phyloP scores from a whole-genome alignment of 139 green algal genomes.

The Auxenochlorella protothecoides region DNA sequence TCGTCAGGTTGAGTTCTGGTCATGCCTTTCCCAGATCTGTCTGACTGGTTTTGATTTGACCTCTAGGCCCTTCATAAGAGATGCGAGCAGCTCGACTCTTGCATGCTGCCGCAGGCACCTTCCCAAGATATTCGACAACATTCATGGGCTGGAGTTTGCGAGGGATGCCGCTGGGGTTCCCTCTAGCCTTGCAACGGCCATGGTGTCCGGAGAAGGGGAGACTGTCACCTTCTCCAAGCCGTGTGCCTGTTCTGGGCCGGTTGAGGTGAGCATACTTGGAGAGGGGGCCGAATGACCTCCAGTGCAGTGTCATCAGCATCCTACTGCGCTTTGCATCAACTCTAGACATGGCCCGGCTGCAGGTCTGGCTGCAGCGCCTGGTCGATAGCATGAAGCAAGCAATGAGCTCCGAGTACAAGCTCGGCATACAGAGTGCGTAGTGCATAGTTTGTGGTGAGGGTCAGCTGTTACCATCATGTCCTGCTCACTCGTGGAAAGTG shows the following conservation, averaged over 20 bases:
- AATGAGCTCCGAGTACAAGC: conserved; percentile 61
- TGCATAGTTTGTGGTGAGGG: no score
- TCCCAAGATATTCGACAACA: conserved; percentile 85
- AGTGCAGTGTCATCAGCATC: no score
- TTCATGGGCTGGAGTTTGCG: conserved; percentile 77
- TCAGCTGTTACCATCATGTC: no score
- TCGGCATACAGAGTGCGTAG: conserved; percentile 36
- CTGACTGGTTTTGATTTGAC: no score
- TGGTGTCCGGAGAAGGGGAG: no score
- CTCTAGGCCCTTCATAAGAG: no score
- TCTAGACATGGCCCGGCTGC: conserved; percentile 22
- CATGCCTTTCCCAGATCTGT: no score
- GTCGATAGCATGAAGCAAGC: conserved; percentile 68
- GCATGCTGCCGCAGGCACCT: conserved; percentile 46
- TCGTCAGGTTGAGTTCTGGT: conserved; percentile 34
- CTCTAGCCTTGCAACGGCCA: no score
- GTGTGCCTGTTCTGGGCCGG: conserved; percentile 34
- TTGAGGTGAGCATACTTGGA: conserved; percentile 39
- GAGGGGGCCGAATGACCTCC: not conserved
- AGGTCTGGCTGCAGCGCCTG: conserved; percentile 54
- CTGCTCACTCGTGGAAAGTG: no score
- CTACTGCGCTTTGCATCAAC: no score
- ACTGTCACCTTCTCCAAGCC: no score
- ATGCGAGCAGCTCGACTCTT: no score
- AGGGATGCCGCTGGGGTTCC: conserved; percentile 13